Evolutionary conservation across 345 rosid species (phyloP), one percentile per base, ranked within the genome.

Genomic region (Luvunga scandens): DNA sequence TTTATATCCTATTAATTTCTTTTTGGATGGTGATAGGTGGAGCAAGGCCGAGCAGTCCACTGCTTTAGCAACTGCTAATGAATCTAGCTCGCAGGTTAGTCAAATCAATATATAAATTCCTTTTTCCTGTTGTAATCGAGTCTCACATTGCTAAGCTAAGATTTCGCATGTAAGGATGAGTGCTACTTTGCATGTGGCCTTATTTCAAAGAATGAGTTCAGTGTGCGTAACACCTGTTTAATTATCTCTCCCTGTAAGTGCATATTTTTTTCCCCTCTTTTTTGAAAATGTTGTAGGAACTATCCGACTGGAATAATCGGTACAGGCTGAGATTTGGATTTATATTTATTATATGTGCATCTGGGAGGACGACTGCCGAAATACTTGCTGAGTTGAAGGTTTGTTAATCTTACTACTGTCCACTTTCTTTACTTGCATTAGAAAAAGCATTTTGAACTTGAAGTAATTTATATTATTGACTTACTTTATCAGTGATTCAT

Each of bases 21-120:
- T 45, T 45, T 45, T 45, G 50, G 18, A 45, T 45, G 50, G 50
- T 19, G 22, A 62, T 66, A 90, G 93, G 78, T 86, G 90, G 90
- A 92, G 98, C 72, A 88, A 84, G 67, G 88, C 91, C 75, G 99
- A 95, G 85, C 97, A 95, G 80, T 88, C 99, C 22, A 88, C 91
- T 21, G 99, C 98, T 77, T 77, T 93, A 39, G 91, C 98, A 45
- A 88, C 98, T 75, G 91, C 97, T 69, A 86, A 94, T 72, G 78
- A 62, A 85, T 85, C 93, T 77, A 87, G 82, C 81, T 87, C 87
- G 72, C 87, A 88, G 94, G 98, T 91, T 73, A 42, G 73, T 50
- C 73, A 75, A 25, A 25, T 27, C 31, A 33, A 9, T 45, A 7
- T 18, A 5, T 34, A 10, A 21, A 12, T 18, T 24, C 48, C 59